phyloP scores from a whole-genome alignment of 306 rosid genomes.

The Citrullus colocynthis region DNA sequence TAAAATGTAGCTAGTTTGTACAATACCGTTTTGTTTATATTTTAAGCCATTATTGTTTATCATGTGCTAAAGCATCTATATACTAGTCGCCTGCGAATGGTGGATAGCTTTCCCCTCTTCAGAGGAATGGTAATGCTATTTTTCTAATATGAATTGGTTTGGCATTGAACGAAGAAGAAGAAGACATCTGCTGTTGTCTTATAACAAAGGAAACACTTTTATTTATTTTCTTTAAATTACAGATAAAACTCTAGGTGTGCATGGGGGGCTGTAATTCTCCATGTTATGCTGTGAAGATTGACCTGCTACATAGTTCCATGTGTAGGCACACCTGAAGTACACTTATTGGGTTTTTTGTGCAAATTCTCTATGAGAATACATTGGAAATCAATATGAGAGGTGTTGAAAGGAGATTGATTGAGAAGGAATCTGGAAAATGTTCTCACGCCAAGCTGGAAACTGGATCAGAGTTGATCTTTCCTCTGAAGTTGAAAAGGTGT shows the following conservation, averaged over 20 bases:
- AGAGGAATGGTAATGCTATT: background rate
- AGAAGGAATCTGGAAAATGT: constrained; percentile 28
- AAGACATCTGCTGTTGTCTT: background rate
- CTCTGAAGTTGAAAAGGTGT: constrained; percentile 23
- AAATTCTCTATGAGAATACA: constrained; percentile 20
- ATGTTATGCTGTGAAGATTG: background rate
- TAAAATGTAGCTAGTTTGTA: background rate
- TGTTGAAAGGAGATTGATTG: constrained; percentile 29
- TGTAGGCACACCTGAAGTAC: background rate
- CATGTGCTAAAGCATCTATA: background rate
- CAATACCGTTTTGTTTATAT: background rate
- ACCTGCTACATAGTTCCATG: background rate
- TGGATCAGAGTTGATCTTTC: constrained; percentile 22
- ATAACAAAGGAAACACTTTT: background rate
- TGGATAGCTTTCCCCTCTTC: background rate
- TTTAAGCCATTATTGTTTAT: background rate
- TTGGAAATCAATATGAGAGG: constrained; percentile 37
- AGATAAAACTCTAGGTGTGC: background rate
- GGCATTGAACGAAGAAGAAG: background rate
- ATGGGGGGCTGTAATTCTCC: background rate
- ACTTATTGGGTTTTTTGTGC: background rate
- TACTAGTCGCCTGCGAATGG: background rate
- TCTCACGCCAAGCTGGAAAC: constrained; percentile 22
- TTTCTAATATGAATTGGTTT: background rate
- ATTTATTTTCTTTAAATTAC: background rate